Percentiles rank a stretch among this genome's conserved stretches.
Conservation (phyloP, 2,329 filamentous ascomycete species). For the Penicillium sp. region DNA sequence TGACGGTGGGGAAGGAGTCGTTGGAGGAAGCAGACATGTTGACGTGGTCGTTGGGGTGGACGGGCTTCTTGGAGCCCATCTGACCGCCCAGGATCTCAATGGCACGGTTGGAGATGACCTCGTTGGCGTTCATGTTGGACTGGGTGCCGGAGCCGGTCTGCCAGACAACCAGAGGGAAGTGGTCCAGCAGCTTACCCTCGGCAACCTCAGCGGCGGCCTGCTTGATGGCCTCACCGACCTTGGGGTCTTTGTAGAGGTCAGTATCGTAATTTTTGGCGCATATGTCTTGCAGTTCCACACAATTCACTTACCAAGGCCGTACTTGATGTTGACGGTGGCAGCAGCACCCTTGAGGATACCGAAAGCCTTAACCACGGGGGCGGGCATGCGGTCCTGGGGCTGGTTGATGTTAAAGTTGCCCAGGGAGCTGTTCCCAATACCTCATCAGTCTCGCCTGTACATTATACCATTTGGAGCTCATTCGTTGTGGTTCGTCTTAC, state of each 20-base stretch:
- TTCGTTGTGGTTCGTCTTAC: conserved; percentile 33
- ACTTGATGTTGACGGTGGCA: conserved; percentile 92
- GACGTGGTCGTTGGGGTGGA: conserved; percentile 99
- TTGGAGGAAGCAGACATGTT: conserved; percentile 99
- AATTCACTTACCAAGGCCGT: conserved; percentile 66
- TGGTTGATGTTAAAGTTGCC: conserved; percentile 99
- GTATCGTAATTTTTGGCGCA: not conserved
- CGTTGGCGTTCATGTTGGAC: conserved; percentile 99
- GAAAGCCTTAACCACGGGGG: conserved; percentile 87
- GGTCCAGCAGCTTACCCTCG: conserved; percentile 87
- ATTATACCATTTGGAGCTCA: not conserved
- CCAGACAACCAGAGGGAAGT: conserved; percentile 99
- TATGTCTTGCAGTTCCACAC: not conserved
- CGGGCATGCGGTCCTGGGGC: conserved; percentile 97
- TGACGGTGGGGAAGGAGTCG: conserved; percentile 98
- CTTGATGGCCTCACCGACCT: conserved; percentile 88
- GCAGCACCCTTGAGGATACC: conserved; percentile 97
- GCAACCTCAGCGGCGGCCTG: conserved; percentile 92
- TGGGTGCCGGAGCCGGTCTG: conserved; percentile 98
- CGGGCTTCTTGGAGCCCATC: conserved; percentile 96
- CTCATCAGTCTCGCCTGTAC: conserved; percentile 22
- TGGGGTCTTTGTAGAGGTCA: conserved; percentile 66
- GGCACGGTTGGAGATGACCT: conserved; percentile 98
- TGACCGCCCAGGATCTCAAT: conserved; percentile 94
- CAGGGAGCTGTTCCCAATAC: conserved; percentile 59